Conservation (phyloP, 768 basidiomycete genomes). For the Serpula lacrymans region DNA sequence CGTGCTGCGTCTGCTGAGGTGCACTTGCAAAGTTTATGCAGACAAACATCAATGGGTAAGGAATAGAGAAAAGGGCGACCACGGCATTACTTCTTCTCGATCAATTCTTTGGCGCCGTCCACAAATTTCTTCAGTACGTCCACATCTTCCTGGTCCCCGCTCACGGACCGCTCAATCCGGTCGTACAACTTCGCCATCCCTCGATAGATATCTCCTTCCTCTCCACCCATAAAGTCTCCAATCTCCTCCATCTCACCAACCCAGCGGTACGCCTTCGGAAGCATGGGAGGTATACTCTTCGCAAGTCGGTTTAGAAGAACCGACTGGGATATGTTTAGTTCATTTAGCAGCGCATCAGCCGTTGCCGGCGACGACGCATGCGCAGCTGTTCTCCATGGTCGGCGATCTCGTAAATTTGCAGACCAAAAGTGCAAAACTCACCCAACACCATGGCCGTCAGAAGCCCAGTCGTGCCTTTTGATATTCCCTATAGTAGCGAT, state of each 20-base stretch:
- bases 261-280: conserved; percentile 64
- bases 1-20: neutral
- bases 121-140: conserved; percentile 41
- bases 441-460: conserved; percentile 56
- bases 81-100: conserved; percentile 11
- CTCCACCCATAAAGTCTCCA: conserved; percentile 47
- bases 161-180: conserved; percentile 38
- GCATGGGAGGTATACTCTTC: conserved; percentile 41
- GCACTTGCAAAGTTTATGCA: conserved; percentile 1
- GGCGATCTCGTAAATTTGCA: conserved; percentile 1
- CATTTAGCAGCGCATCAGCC: conserved; percentile 50
- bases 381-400: conserved; percentile 37
- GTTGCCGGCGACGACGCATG: conserved; percentile 58
- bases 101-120: conserved; percentile 36
- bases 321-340: conserved; percentile 46
- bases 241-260: conserved; percentile 66
- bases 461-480: conserved; percentile 51
- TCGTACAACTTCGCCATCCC: conserved; percentile 46
- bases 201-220: conserved; percentile 42
- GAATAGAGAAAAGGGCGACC: conserved; percentile 1
- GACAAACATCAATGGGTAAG: conserved; percentile 1
- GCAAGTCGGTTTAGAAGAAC: conserved; percentile 38
- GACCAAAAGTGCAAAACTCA: conserved; percentile 19
- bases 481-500: conserved; percentile 41
- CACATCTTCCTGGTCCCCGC: conserved; percentile 37